phyloP scores from a whole-genome alignment of 768 basidiomycete species.

The Tricholoma saponaceum region DNA sequence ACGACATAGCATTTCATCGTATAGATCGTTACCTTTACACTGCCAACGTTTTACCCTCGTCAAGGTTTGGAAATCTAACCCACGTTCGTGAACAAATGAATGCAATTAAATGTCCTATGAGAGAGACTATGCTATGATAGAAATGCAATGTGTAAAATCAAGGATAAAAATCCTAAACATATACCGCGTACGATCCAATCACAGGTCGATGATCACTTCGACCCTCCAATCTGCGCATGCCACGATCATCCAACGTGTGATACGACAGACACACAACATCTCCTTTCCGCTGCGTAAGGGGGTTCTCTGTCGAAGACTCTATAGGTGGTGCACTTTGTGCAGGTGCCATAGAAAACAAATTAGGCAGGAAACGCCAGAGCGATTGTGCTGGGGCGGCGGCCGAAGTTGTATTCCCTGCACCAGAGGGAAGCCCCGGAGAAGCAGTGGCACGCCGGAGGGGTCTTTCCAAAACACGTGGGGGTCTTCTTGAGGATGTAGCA shows the following conservation, averaged over 20 bases:
- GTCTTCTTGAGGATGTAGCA: neutral
- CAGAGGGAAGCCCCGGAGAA: constrained; percentile 8
- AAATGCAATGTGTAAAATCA: neutral
- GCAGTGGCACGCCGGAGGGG: constrained; percentile 1
- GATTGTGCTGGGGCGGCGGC: constrained; percentile 15
- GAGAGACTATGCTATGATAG: neutral
- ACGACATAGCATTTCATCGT: too few species aligned
- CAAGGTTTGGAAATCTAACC: too few species aligned
- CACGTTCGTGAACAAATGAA: neutral
- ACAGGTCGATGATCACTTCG: constrained; percentile 84
- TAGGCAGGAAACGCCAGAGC: constrained; percentile 50
- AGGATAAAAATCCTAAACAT: constrained; percentile 33
- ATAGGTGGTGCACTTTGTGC: constrained; percentile 13
- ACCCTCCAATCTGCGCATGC: constrained; percentile 73
- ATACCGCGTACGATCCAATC: constrained; percentile 73
- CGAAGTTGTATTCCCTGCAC: constrained; percentile 10
- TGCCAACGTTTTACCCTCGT: too few species aligned
- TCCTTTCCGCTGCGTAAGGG: constrained; percentile 43
- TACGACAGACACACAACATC: constrained; percentile 74
- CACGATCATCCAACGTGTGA: constrained; percentile 67
- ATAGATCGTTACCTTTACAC: too few species aligned
- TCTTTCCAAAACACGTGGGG: neutral
- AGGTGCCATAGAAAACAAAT: constrained; percentile 37
- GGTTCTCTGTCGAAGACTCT: constrained; percentile 11
- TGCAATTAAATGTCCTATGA: neutral